Evolutionary conservation across 1,284 basidiomycete species (phyloP).

Genomic region (Heterobasidion occidentale): DNA sequence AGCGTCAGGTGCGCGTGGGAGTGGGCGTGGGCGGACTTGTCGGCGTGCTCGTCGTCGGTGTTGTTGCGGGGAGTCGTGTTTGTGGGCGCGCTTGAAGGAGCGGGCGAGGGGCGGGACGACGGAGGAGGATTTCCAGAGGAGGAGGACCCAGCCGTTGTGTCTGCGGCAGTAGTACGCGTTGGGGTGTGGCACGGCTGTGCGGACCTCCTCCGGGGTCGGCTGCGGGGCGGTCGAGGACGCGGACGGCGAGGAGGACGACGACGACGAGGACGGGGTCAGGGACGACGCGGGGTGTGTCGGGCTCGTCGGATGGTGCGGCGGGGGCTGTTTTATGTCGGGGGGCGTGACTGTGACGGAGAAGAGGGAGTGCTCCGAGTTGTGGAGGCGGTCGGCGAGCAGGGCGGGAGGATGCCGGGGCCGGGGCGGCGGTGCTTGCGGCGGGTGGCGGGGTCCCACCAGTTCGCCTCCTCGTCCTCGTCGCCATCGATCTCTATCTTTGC

Average conservation of each 20-base stretch:
- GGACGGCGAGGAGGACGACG: neutral
- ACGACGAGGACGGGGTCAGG: neutral
- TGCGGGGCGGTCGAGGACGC: slow-evolving; percentile 6
- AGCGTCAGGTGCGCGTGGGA: slow-evolving; percentile 31
- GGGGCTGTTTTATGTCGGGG: slow-evolving; percentile 22
- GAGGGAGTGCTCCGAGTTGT: slow-evolving; percentile 62
- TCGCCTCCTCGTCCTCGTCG: slow-evolving; percentile 44
- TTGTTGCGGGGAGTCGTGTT: neutral
- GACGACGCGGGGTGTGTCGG: slow-evolving; percentile 10
- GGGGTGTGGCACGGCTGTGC: slow-evolving; percentile 65
- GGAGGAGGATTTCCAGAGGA: slow-evolving; percentile 56
- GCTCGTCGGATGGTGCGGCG: slow-evolving; percentile 28
- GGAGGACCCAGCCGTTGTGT: slow-evolving; percentile 73
- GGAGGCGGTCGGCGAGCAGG: slow-evolving; percentile 56
- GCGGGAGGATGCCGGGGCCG: slow-evolving; percentile 60
- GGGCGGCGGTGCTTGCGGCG: slow-evolving; percentile 41
- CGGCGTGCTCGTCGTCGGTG: no score
- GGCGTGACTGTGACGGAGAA: slow-evolving; percentile 48
- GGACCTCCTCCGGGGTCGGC: slow-evolving; percentile 51
- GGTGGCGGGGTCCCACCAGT: slow-evolving; percentile 56
- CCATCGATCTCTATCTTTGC: slow-evolving; percentile 41
- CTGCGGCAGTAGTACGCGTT: slow-evolving; percentile 73
- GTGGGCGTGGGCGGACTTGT: no score
- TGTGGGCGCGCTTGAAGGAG: slow-evolving; percentile 30
- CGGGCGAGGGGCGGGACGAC: slow-evolving; percentile 50